Evolutionary conservation across 179 eudicot genomes (phyloP), one percentile per base, ranked within the genome.

Genomic region (Beta corolliflora): DNA sequence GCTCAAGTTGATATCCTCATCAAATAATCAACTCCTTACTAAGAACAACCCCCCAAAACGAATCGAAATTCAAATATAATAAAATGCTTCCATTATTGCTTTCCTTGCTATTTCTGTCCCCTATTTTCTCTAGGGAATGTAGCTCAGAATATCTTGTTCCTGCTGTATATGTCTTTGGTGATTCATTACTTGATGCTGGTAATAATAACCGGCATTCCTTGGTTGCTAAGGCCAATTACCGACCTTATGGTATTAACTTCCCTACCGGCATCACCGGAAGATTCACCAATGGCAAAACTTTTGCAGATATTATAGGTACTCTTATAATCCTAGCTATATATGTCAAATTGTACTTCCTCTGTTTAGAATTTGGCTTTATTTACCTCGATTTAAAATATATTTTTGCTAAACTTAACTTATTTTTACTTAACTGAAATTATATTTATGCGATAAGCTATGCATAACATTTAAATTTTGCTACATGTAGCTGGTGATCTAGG

Each of bases 161-260:
- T 4, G 77, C 82, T 0, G 25, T 80, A 31, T 80, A 80, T 13
- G 82, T 63, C 48, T 73, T 80, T n/a, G 82, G 82, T 23, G 82
- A 80, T 73, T 80, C 82, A 0, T 80, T 80, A 80, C 50, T 21
- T 7, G 82, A 80, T 61, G 54, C 4, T 29, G 82, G 82, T 21
- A 80, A 80, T 13, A 63, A 73, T 18, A 61, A 60, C 36, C 0
- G 44, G 3, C 23, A 3, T 36, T 16, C 55, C 48, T 0, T 46
- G 48, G 3, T 1, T 7, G 75, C 81, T 21, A 56, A 36, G 67
- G 76, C 81, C 48, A 58, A 44, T 16, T 79, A 70, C 81, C 18
- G 5, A 7, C 81, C 81, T 79, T 79, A 79, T 16, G 76, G 81
- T 23, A 7, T 46, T 3, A 75, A 79, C 70, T 79, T 41, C 53